Base-by-base conservation (phyloP, 257 asterid genomes). In the Craterostigma plantagineum region DNA sequence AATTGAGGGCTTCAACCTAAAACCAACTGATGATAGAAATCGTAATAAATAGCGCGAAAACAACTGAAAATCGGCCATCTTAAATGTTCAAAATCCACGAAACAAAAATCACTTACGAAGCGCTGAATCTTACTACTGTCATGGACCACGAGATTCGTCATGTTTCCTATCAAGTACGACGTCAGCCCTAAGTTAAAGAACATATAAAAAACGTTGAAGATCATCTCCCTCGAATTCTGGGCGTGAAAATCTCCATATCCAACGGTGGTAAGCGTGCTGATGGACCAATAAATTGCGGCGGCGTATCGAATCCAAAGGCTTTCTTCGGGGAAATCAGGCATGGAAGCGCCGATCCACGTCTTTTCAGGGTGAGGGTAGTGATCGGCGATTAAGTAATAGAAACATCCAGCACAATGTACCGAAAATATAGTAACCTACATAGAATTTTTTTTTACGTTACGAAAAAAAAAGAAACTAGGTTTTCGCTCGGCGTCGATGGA, bases 201-300 rank as follows among this genome's bases (percentile, higher is more conserved):
- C 99, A 90, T 90, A 78, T 90, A 83, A 45, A 75, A 74, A 11
- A 75, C 70, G 53, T 69, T 60, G 15, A 90, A 90, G 43, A 79
- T 55, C 95, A 90, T 90, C 58, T 90, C 98, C 58, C 91, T 60
- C 1, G 63, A 74, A 53, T 90, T 90, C 65, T 59, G 81, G 16
- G 98, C 71, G 58, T 83, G 95, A 47, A 90, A 66, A 70, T 90
- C 99, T 38, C 99, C 99, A 59, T 90, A 90, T 18, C 99, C 99
- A 33, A 75, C 91, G 0, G 99, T 90, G 8, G 99, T 79, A 10
- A 90, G 78, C 34, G 99, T 90, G 7, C 92, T 77, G 64, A 90
- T 83, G 55, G 99, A 80, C 93, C 95, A 90, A 57, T 90, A 90
- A 37, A 72, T 63, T 18, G 99, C 49, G 41, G 99, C 83, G 35